Conservation (phyloP, 2,329 filamentous ascomycete species). For the Aspergillus sp. region DNA sequence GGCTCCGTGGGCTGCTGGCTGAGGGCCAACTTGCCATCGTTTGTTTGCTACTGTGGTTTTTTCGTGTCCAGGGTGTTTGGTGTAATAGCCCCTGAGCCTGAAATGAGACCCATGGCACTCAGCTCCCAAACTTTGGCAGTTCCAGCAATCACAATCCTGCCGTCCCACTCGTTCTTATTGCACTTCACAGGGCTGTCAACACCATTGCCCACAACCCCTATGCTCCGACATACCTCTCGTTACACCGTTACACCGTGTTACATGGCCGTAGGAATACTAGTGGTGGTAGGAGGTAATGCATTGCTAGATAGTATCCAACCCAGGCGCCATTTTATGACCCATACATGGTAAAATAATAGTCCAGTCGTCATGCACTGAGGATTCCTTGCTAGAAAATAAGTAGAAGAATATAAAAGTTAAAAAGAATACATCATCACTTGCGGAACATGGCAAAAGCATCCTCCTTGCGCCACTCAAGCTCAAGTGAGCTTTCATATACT, state of each 20-base stretch:
- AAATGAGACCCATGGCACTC: constrained; percentile 6
- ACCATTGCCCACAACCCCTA: background rate
- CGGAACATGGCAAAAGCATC: constrained; percentile 45
- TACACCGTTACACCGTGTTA: background rate
- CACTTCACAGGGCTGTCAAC: background rate
- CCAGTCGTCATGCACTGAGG: constrained; percentile 7
- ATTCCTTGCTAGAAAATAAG: background rate
- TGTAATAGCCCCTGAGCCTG: constrained; percentile 4
- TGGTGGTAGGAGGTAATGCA: background rate
- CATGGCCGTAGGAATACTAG: background rate
- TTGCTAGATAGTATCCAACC: constrained; percentile 10
- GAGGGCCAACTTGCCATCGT: background rate
- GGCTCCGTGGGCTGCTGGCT: background rate
- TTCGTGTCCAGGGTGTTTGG: background rate
- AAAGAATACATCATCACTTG: constrained; percentile 26
- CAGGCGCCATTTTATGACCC: constrained; percentile 14
- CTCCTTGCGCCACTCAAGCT: constrained; percentile 50
- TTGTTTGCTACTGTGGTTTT: background rate
- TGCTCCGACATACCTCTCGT: background rate
- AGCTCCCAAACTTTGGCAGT: background rate
- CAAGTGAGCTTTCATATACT: constrained; percentile 48
- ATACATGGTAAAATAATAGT: constrained; percentile 12
- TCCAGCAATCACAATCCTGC: constrained; percentile 6
- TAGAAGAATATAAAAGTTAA: constrained; percentile 10
- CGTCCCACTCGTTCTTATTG: background rate